Evolutionary conservation across 2,329 filamentous ascomycete genomes (phyloP).

Genomic region (Colletotrichum echinochloae): DNA sequence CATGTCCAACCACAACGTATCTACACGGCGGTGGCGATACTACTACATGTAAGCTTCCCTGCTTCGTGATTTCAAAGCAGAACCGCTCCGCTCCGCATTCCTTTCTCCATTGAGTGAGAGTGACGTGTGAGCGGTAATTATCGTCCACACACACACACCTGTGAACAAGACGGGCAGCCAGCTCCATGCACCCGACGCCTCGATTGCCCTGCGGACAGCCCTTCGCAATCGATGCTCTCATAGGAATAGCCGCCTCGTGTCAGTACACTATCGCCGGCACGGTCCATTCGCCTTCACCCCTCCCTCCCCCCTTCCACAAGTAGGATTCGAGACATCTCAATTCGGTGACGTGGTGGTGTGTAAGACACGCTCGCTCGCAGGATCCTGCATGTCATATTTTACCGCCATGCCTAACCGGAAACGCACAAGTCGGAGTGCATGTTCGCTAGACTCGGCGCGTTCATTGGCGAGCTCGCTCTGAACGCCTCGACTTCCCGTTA

Average conservation of each 20-base stretch:
- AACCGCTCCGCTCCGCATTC: not conserved
- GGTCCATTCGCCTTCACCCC: not conserved
- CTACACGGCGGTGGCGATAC: not conserved
- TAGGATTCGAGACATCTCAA: not conserved
- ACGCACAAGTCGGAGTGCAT: not conserved
- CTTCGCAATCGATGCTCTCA: not conserved
- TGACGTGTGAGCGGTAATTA: too few relatives aligned
- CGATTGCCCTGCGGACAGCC: not conserved
- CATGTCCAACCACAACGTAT: too few relatives aligned
- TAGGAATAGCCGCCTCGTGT: not conserved
- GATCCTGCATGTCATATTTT: not conserved
- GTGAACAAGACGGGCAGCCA: too few relatives aligned
- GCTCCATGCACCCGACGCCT: not conserved
- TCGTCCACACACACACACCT: too few relatives aligned
- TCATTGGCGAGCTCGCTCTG: conserved; percentile 12
- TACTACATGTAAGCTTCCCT: too few relatives aligned
- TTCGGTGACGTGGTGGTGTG: conserved; percentile 17
- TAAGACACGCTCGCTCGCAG: conserved; percentile 30
- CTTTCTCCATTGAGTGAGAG: too few relatives aligned
- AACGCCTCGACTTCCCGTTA: not conserved
- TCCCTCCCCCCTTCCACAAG: not conserved
- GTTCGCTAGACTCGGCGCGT: conserved; percentile 6
- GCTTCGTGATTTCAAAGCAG: not conserved
- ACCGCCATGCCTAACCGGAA: not conserved
- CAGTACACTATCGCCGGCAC: not conserved